Percentiles rank a stretch among this genome's conserved stretches.
Evolutionary conservation across 208 protist species (phyloP).

Genomic region (Leishmania tarentolae): DNA sequence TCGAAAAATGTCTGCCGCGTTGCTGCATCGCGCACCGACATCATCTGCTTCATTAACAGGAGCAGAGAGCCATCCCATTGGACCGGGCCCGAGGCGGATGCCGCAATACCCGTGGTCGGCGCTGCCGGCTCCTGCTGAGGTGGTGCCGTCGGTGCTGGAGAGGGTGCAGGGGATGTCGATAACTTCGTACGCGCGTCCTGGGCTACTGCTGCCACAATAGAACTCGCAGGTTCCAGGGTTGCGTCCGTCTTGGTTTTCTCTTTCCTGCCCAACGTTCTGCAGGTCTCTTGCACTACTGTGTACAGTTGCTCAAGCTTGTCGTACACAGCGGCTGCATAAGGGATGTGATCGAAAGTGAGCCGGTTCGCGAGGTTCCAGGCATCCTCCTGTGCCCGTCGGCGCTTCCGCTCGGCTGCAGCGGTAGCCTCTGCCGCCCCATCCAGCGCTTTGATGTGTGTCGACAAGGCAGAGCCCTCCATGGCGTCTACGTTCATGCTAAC

Average conservation of each 20-base stretch:
- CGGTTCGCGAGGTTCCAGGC: conserved; percentile 51
- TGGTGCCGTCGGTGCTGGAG: background rate
- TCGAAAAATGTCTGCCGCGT: conserved; percentile 55
- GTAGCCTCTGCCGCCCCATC: conserved; percentile 21
- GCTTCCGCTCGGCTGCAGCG: conserved; percentile 14
- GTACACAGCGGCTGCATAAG: conserved; percentile 72
- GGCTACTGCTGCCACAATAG: background rate
- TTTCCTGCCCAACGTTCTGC: conserved; percentile 18
- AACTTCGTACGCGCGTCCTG: background rate
- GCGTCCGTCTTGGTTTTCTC: background rate
- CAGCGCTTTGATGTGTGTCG: conserved; percentile 29
- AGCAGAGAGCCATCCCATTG: conserved; percentile 63
- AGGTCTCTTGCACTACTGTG: conserved; percentile 44
- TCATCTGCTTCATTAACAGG: conserved; percentile 47
- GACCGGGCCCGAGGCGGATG: background rate
- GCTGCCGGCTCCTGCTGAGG: background rate
- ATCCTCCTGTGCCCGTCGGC: conserved; percentile 24
- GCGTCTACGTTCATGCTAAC: conserved; percentile 32
- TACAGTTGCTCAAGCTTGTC: conserved; percentile 50
- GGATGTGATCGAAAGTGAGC: conserved; percentile 50
- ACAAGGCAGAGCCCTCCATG: conserved; percentile 54
- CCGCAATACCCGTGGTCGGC: background rate
- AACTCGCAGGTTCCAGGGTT: too few relatives aligned
- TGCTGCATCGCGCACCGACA: conserved; percentile 52
- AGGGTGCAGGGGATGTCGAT: background rate